Evolutionary conservation across 495 filamentous ascomycete genomes (phyloP).

Genomic region (Podospora tetraspora): DNA sequence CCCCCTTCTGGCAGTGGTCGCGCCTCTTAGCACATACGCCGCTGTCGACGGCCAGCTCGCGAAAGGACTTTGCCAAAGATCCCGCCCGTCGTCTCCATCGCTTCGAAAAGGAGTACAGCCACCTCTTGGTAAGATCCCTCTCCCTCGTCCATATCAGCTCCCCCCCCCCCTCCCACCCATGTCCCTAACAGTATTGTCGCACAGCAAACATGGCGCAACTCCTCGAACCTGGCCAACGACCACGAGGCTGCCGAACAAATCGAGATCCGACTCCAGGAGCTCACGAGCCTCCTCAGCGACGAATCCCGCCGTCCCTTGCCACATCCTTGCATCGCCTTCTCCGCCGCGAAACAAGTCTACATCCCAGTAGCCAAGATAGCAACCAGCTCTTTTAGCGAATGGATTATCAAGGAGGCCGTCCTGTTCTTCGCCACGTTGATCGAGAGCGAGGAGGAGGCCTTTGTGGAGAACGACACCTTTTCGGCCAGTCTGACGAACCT

Average conservation of each 20-base stretch:
- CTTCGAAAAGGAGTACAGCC: constrained; percentile 84
- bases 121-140: constrained; percentile 60
- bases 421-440: constrained; percentile 81
- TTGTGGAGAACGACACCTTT: constrained; percentile 78
- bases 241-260: constrained; percentile 50
- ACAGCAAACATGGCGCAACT: constrained; percentile 77
- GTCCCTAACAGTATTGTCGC: background rate
- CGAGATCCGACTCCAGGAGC: constrained; percentile 50
- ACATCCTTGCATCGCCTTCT: constrained; percentile 82
- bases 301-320: constrained; percentile 82
- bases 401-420: constrained; percentile 74
- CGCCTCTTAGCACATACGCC: constrained; percentile 80
- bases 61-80: constrained; percentile 61
- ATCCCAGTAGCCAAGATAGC: constrained; percentile 82
- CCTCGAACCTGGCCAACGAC: constrained; percentile 48
- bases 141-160: background rate
- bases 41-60: constrained; percentile 50
- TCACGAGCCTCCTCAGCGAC: constrained; percentile 77
- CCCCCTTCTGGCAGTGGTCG: constrained; percentile 58
- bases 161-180: constrained; percentile 3
- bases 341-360: constrained; percentile 78
- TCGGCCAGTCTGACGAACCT: constrained; percentile 78
- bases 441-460: constrained; percentile 92
- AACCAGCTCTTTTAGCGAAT: constrained; percentile 68
- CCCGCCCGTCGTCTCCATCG: constrained; percentile 80